Base-by-base conservation (phyloP, 495 filamentous ascomycete species). In the Cercophora scortea region DNA sequence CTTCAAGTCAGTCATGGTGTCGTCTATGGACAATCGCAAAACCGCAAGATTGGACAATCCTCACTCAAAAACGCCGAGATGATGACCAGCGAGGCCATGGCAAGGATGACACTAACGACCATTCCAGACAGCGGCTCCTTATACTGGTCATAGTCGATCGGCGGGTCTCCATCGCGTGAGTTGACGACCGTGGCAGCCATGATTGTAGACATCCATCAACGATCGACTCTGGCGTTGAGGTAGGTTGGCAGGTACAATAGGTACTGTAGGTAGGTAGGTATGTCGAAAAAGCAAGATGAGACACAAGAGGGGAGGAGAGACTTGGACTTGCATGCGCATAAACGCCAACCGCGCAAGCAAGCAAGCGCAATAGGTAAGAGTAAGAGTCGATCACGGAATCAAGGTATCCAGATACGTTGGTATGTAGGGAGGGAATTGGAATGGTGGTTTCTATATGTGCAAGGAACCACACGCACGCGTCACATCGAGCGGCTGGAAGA, bases 61-160 rank as follows among this genome's bases (percentile, higher is more conserved):
- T 49, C 55, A 79, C 76, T 71, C 36, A 76, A 44, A 57, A 77
- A 78, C 15, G 65, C 57, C 13, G 76, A 66, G 10, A 79, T 56
- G 4, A 71, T 65, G 11, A 64, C 66, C 18, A 69, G 57, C 1
- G 76, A 71, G 16, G 64, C 42, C 57, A 77, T 61, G 12, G 67
- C 67, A 4, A 78, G 58, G 35, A 71, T 60, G 33, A 75, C 64
- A 43, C 71, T 70, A 39, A 72, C 55, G 16, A 76, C 57, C 40
- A 62, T 59, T 34, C 71, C 73, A 8, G 62, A 59, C 17, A 67
- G 50, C 10, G 69, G 66, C 42, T 69, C 64, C 33, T 51, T 49
- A 42, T 51, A 47, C 12, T 40, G 34, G 11, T 45, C 49, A 13
- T 47, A 41, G 18, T 34, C 45, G 12, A 33, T 42, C n/a, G 41